Evolutionary conservation across 495 filamentous ascomycete genomes (phyloP), one percentile per base, ranked within the genome.

Genomic region (Podospora conica): DNA sequence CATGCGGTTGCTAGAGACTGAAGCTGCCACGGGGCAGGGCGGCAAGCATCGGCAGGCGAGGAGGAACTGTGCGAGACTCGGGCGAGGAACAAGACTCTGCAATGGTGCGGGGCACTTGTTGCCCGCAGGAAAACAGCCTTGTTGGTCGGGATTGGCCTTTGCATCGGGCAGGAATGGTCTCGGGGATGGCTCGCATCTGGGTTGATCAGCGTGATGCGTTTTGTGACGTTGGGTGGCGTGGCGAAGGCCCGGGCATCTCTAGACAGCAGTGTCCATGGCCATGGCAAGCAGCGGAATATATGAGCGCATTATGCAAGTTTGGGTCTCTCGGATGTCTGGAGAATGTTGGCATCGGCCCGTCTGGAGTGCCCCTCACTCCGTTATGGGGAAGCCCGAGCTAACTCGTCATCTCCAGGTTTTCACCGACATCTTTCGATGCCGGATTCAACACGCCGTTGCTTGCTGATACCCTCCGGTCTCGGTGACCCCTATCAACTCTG

Each of bases 21-120:
- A 60, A 65, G 56, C 60, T 66, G 66, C 63, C 67, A 66, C 61
- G 58, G 66, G 53, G 65, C 60, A 70, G 63, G 57, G 33, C 40
- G 67, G 65, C 48, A 56, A 66, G 62, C 54, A 70, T 60, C 40
- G 29, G 63, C 25, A 40, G 63, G 60, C 62, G 40, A 3, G 58
- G 63, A 56, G 21, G 22, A 22, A n/a, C 15, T 29, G 55, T 24
- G 57, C 22, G 29, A 9, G 28, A 15, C 15, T 55, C 53, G 12
- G 40, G 57, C 24, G 40, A 31, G 15, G n/a, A 23, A 24, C n/a
- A 29, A 24, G 5, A 18, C n/a, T 56, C 24, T n/a, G 53, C n/a
- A 33, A 64, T 15, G 40, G 40, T n/a, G 18, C 15, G 9, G 40
- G 33, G 40, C 3, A 48, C 18, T n/a, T 9, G 40, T 2, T 48